Evolutionary conservation across 2,329 filamentous ascomycete species (phyloP).

Genomic region (Colletotrichum plurivorum): DNA sequence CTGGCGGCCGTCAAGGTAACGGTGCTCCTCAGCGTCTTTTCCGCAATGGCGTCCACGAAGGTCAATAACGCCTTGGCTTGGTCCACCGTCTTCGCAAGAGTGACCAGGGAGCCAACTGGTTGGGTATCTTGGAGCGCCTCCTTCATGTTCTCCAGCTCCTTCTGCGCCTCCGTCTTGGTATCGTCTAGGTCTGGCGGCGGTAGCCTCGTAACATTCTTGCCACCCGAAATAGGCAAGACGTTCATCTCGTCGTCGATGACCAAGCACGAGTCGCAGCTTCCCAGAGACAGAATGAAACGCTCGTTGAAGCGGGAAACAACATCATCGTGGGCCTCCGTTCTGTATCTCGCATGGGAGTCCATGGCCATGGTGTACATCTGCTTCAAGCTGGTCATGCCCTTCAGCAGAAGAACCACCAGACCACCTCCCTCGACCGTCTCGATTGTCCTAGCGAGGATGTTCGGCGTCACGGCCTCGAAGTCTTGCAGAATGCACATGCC

Average conservation of each 20-base stretch:
- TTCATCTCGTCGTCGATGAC: conserved; percentile 99
- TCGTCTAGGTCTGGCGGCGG: conserved; percentile 83
- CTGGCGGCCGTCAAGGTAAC: conserved; percentile 93
- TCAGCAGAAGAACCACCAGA: conserved; percentile 88
- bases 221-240: conserved; percentile 95
- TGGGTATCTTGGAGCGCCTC: conserved; percentile 88
- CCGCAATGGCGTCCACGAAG: conserved; percentile 95
- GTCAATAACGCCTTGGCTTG: conserved; percentile 97
- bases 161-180: conserved; percentile 77
- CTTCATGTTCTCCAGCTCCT: conserved; percentile 89
- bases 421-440: conserved; percentile 98
- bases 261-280: conserved; percentile 93
- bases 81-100: conserved; percentile 90
- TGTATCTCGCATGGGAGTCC: conserved; percentile 97
- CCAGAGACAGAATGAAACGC: conserved; percentile 93
- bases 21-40: conserved; percentile 95
- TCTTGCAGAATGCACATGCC: conserved; percentile 99
- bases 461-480: conserved; percentile 98
- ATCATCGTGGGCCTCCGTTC: conserved; percentile 95
- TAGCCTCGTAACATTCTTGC: conserved; percentile 87
- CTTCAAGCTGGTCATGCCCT: conserved; percentile 97
- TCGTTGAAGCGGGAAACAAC: conserved; percentile 98
- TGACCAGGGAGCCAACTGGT: conserved; percentile 86
- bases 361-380: conserved; percentile 97
- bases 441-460: conserved; percentile 92